Conservation (phyloP, 2,329 filamentous ascomycete species). For the Colletotrichum endophyticum region DNA sequence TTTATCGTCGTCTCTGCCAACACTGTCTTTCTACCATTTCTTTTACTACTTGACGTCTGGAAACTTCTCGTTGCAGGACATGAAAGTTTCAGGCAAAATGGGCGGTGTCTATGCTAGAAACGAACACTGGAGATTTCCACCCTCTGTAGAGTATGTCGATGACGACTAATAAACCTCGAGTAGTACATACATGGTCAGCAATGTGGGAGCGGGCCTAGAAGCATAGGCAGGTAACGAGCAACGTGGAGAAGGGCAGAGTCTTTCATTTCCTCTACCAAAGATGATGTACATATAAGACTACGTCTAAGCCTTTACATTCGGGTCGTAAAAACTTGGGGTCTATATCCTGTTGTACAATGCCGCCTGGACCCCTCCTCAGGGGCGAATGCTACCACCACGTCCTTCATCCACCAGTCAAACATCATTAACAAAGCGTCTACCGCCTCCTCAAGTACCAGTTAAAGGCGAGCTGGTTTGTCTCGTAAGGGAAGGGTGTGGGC, state of each 20-base stretch:
- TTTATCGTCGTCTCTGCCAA: neutral
- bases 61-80: neutral
- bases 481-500: conserved; percentile 78
- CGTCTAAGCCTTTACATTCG: conserved; percentile 6
- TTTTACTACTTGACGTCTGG: neutral
- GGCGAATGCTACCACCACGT: neutral
- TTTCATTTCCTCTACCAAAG: neutral
- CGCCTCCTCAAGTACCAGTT: conserved; percentile 92
- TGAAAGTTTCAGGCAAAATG: neutral
- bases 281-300: conserved; percentile 17
- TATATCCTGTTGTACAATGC: conserved; percentile 21
- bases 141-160: neutral
- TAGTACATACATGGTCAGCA: neutral
- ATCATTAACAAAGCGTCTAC: conserved; percentile 43
- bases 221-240: neutral
- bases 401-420: neutral
- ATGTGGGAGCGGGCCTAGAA: neutral
- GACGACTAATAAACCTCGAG: accelerated
- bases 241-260: neutral
- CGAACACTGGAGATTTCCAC: neutral
- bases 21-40: neutral
- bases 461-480: conserved; percentile 81
- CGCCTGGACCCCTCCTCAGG: neutral
- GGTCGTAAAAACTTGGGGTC: conserved; percentile 9
- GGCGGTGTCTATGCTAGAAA: neutral